Evolutionary conservation across 2,329 filamentous ascomycete genomes (phyloP).

Genomic region (Botrytis paeoniae): DNA sequence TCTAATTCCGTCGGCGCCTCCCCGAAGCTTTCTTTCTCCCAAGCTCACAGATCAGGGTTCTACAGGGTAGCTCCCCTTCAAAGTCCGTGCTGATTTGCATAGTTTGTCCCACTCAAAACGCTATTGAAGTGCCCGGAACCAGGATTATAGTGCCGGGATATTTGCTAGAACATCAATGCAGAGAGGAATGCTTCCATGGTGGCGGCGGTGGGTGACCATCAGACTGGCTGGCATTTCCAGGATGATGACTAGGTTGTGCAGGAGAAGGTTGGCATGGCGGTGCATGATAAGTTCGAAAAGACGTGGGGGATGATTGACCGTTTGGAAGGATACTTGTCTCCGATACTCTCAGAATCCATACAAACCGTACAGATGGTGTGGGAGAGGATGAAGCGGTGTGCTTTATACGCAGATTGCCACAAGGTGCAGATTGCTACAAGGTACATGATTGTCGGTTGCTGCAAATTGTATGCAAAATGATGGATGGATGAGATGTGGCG

Average conservation of each 20-base stretch:
- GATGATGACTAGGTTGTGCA: constrained; percentile 2
- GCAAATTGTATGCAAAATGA: constrained; percentile 2
- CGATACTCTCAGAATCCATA: background rate
- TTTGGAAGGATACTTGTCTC: constrained; percentile 3
- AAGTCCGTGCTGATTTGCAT: constrained; percentile 27
- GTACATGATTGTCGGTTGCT: background rate
- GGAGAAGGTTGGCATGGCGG: constrained; percentile 7
- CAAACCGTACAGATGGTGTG: background rate
- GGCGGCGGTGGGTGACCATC: background rate
- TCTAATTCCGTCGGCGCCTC: constrained; percentile 16
- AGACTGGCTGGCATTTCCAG: background rate
- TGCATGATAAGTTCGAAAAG: background rate
- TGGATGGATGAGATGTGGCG: background rate
- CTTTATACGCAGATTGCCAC: background rate
- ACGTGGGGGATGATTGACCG: constrained; percentile 3
- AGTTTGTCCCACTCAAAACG: constrained; percentile 16
- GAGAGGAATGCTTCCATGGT: background rate
- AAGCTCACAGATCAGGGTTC: constrained; percentile 15
- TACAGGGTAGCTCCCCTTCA: constrained; percentile 19
- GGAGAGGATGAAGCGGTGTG: constrained; percentile 5
- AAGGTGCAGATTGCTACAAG: background rate
- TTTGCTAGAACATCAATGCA: constrained; percentile 13
- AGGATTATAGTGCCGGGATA: constrained; percentile 25
- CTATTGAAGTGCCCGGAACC: constrained; percentile 29
- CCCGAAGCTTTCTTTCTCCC: constrained; percentile 9